Evolutionary conservation across 495 filamentous ascomycete genomes (phyloP), one percentile per base, ranked within the genome.

Genomic region (Cudoniella acicularis): DNA sequence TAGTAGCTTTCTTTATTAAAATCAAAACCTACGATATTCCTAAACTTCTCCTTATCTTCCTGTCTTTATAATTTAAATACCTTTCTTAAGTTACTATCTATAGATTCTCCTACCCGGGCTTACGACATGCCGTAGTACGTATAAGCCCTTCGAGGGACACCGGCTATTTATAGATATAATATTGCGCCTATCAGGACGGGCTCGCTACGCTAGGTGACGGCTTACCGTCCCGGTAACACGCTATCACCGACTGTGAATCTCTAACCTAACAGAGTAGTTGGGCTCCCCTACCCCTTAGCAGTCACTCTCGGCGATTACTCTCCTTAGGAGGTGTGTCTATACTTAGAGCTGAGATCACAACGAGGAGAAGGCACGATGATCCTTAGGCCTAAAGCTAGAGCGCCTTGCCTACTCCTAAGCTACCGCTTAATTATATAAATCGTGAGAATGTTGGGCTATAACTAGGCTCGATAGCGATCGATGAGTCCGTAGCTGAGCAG

Each of bases 1-100:
- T 23, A 49, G 46, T 49, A 49, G 46, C 46, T 49, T 49, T 49
- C 17, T 49, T 49, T 49, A 17, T 49, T 49, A 49, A 49, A 49
- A 16, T 49, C 46, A 49, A 49, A 49, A 17, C 46, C 46, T 17
- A 17, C 46, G 46, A 23, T 49, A 49, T 49, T 49, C 46, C 46
- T 17, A 49, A 18, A 18, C 46, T 49, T 49, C 46, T 49, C 18
- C 46, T 49, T 17, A 49, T 49, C 21, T 23, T 10, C 46, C 17
- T 49, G 46, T 18, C 46, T 23, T 49, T 49, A 49, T 23, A 49
- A 49, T 49, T 49, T 49, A 17, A 49, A 49, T 49, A 49, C 46
- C 46, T n/a, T 49, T 49, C 46, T 18, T 8, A 49, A 49, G 16
- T 49, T 49, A 17, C 46, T 23, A 49, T 49, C 46, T 23, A 49